Evolutionary conservation across 305 asterid species (phyloP).

Genomic region (Ilex paraguariensis): DNA sequence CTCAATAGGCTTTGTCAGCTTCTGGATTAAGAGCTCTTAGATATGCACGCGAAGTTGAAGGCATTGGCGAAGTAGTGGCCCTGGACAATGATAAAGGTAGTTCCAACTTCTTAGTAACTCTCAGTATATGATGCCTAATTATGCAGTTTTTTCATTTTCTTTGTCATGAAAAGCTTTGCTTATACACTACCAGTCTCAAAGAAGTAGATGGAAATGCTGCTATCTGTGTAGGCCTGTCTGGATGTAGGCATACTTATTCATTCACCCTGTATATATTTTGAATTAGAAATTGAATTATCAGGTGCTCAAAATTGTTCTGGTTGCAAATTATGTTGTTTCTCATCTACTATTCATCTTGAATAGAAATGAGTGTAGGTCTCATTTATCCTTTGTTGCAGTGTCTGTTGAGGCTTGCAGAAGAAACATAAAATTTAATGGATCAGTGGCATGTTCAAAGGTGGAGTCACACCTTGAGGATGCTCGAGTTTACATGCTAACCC

Average conservation of each 20-base stretch:
- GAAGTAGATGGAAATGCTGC: no score
- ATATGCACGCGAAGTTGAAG: constrained; percentile 94
- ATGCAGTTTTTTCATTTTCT: no score
- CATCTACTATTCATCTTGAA: no score
- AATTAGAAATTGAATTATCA: no score
- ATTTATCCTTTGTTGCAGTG: constrained; percentile 39
- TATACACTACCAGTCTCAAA: no score
- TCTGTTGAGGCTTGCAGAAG: constrained; percentile 93
- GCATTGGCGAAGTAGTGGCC: constrained; percentile 91
- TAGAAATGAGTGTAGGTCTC: constrained; percentile 7
- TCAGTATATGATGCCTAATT: no score
- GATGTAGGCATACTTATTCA: no score
- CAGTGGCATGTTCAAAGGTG: constrained; percentile 79
- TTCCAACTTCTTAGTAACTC: neutral
- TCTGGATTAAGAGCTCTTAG: constrained; percentile 93
- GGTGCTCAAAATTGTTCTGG: no score
- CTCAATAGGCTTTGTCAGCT: constrained; percentile 80
- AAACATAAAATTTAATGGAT: constrained; percentile 91
- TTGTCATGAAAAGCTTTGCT: no score
- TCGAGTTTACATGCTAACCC: constrained; percentile 90
- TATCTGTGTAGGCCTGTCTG: no score
- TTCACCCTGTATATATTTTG: no score
- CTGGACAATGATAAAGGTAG: constrained; percentile 86
- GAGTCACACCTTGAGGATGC: constrained; percentile 89
- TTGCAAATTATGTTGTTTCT: no score